Percentiles rank a stretch among this genome's conserved stretches.
phyloP scores from a whole-genome alignment of 176 grass and related monocot species.

The Aechmea fasciata region DNA sequence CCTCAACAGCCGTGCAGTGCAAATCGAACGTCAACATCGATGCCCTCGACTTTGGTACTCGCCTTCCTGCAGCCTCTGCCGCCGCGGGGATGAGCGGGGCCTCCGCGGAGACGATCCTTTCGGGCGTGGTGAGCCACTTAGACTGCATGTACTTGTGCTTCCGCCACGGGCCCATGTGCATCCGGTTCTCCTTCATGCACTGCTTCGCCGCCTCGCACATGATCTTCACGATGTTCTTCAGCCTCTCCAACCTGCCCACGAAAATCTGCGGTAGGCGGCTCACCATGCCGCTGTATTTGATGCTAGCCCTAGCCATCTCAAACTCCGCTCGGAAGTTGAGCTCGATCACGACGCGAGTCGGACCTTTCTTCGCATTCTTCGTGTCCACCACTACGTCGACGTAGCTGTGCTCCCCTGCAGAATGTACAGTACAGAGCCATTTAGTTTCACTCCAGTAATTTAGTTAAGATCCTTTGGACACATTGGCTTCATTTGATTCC shows the following conservation, averaged over 20 bases:
- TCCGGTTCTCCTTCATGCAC: slow-evolving; percentile 62
- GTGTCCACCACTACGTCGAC: slow-evolving; percentile 49
- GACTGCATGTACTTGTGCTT: slow-evolving; percentile 92
- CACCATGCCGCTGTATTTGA: slow-evolving; percentile 47
- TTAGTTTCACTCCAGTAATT: background rate
- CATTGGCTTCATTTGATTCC: no score
- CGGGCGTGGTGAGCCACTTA: slow-evolving; percentile 62
- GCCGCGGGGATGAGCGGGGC: background rate
- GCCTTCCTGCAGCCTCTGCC: background rate
- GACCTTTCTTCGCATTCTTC: slow-evolving; percentile 31
- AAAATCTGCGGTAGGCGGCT: slow-evolving; percentile 51
- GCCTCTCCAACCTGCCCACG: slow-evolving; percentile 45
- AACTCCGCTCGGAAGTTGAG: slow-evolving; percentile 58
- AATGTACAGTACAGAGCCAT: background rate
- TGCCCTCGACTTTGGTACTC: slow-evolving; percentile 9
- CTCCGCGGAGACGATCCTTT: slow-evolving; percentile 14
- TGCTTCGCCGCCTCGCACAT: slow-evolving; percentile 58
- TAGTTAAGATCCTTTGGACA: background rate
- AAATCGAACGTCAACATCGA: slow-evolving; percentile 32
- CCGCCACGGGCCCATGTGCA: slow-evolving; percentile 80
- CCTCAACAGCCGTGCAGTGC: slow-evolving; percentile 20
- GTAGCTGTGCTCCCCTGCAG: slow-evolving; percentile 50
- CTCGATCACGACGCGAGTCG: slow-evolving; percentile 42
- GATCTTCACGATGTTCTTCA: slow-evolving; percentile 36
- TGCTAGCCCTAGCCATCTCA: slow-evolving; percentile 47